These are phyloP conservation scores for Wickerhamomyces canadensis DNA, from an alignment of 805 yeast genomes.

Conservation along the genomic window DNA sequence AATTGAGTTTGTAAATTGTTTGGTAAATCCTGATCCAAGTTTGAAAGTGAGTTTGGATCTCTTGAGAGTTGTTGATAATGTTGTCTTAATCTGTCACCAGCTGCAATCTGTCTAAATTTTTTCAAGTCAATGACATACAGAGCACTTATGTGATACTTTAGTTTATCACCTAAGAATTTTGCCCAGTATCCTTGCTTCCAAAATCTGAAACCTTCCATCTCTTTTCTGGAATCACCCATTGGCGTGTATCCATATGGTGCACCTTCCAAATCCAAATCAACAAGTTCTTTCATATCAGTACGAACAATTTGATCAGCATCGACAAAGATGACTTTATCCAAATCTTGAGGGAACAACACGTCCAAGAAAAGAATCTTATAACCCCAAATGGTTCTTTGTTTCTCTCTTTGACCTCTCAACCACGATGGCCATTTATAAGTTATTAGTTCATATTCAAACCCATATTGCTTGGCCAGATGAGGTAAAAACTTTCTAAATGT, in stretches of 20 bases:
- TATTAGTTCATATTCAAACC: constrained; percentile 71
- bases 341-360: constrained; percentile 74
- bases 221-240: constrained; percentile 75
- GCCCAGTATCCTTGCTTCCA: constrained; percentile 96
- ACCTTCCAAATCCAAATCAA: constrained; percentile 64
- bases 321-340: constrained; percentile 74
- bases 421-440: constrained; percentile 91
- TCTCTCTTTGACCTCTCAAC: constrained; percentile 74
- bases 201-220: constrained; percentile 81
- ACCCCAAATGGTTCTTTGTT: constrained; percentile 81
- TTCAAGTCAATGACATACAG: constrained; percentile 74
- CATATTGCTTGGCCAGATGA: constrained; percentile 46
- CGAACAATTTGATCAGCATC: constrained; percentile 83
- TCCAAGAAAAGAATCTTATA: constrained; percentile 84
- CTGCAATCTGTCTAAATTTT: constrained; percentile 55
- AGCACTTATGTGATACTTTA: constrained; percentile 74
- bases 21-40: constrained; percentile 91
- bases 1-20: constrained; percentile 70
- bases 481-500: constrained; percentile 59
- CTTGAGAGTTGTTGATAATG: constrained; percentile 80
- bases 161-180: constrained; percentile 45
- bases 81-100: constrained; percentile 76
- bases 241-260: constrained; percentile 87
- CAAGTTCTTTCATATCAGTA: constrained; percentile 64
- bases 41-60: constrained; percentile 74